Base-by-base conservation (phyloP, 257 asterid species). In the Petunia axillaris region DNA sequence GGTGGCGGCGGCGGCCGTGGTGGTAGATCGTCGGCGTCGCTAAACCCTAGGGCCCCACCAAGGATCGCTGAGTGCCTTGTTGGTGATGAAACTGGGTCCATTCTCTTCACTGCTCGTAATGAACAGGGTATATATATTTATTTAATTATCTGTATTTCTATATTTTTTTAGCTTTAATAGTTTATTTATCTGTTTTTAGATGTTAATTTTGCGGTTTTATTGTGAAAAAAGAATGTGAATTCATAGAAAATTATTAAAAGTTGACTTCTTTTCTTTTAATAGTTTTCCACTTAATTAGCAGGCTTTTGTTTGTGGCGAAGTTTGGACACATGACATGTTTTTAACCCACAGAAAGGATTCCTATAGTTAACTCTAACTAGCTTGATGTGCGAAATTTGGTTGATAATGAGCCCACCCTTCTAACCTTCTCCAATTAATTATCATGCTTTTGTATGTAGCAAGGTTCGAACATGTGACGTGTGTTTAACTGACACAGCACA, bases 71-170 rank as follows among this genome's bases (percentile, higher is more conserved):
- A 85, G 85, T 87, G 88, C 79, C 83, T 85, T 6, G 75, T 87
- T 15, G 87, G 90, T 75, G 87, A 87, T 62, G 88, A 85, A 40
- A 87, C 88, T 43, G 88, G 83, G 38, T 16, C 76, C 53, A 81
- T 87, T 58, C 65, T 85, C 64, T 85, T 85, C 78, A 87, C 88
- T 46, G 88, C 87, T 39, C 85, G 88, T 8, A 87, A 85, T 66
- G 87, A 83, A 36, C 90, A 85, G 75, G 82, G 88, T 87, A 36
- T 48, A 44, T 48, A n/a, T 38, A 6, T 66, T 4, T 13, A 25
- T 64, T 8, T 44, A 40, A 15, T 62, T 15, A 44, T 46, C 2
- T 79, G 67, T 13, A 43, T 35, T 50, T 57, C 36, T 65, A 14
- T 15, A 3, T 41, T 77, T 73, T 39, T 57, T 38, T 39, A n/a